Base-by-base conservation (phyloP, 2,329 filamentous ascomycete species). In the Podosphaera aphanis region DNA sequence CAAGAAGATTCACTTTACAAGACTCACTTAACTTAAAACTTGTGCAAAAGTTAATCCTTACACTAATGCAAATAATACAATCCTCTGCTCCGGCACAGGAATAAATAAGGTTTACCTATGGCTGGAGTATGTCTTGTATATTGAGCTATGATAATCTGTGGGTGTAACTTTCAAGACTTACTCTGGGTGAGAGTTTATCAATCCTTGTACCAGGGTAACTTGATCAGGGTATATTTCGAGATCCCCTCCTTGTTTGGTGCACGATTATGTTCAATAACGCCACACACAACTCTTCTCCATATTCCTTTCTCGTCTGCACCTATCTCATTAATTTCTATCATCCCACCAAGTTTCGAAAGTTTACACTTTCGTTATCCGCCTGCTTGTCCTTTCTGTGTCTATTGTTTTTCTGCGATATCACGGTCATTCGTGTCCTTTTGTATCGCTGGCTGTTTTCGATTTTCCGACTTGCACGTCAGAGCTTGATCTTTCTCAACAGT, bases 361-460 rank as follows among this genome's bases (percentile, higher is more conserved):
- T 3, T n/a, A 18, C 21, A 27, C 19, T 29, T 29, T 25, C 21
- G 20, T 42, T 42, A 21, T 42, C 39, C 21, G 31, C 7, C 23
- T 42, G 21, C 39, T 27, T 21, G 31, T 45, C 15, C 51, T 52
- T 45, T 53, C 53, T 56, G 54, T 55, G 50, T 53, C 56, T 52
- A n/a, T 55, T 57, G 57, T 52, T 60, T 59, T 58, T 49, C 50
- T 56, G 51, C 55, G 56, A 57, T 57, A 55, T 55, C 51, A 54
- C 54, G 54, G 53, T 54, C 56, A 53, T 50, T 56, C 49, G 52
- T 51, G 56, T 57, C 54, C 53, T 57, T 59, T 56, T 52, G 54
- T 59, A 54, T 57, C 56, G 56, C 53, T 52, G 53, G 54, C 39
- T 57, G 53, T 59, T 60, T 53, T 56, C 54, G 53, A 56, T 56